Evolutionary conservation across 768 basidiomycete genomes (phyloP).

Genomic region (Termitomyces sp.): DNA sequence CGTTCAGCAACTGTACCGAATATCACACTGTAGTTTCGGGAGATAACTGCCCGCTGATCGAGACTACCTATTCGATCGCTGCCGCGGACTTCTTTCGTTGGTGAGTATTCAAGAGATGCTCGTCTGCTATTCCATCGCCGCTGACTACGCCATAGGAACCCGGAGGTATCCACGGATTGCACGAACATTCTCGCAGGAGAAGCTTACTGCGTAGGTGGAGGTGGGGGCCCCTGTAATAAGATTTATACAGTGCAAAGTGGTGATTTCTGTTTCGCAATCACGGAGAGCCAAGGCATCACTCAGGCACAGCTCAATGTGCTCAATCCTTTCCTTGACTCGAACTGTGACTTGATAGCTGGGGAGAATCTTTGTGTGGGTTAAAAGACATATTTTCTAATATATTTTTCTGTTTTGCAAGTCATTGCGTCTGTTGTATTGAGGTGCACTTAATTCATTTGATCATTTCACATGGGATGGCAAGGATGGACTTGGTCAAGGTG

Average conservation of each 20-base stretch:
- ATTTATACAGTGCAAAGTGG: background rate
- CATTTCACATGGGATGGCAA: no score
- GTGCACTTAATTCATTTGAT: no score
- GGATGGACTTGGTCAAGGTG: no score
- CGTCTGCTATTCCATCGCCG: background rate
- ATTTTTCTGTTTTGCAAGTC: no score
- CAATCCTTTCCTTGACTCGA: background rate
- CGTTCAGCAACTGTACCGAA: background rate
- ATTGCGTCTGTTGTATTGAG: no score
- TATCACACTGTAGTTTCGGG: background rate
- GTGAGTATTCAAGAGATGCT: background rate
- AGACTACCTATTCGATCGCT: background rate
- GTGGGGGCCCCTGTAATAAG: constrained; percentile 2
- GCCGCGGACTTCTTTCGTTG: background rate
- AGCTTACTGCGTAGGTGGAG: background rate
- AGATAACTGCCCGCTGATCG: background rate
- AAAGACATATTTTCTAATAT: background rate
- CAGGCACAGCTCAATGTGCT: background rate
- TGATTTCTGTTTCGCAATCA: background rate
- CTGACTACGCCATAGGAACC: background rate
- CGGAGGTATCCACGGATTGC: background rate
- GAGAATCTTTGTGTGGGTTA: constrained; percentile 1
- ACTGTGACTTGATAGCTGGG: background rate
- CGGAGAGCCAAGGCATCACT: constrained; percentile 1
- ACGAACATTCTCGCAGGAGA: background rate